Percentiles rank a stretch among this genome's conserved stretches.
These are phyloP conservation scores for Coemansia sp. DNA, from an alignment of 192 early-diverging fungal genomes.

Conservation along the genomic window DNA sequence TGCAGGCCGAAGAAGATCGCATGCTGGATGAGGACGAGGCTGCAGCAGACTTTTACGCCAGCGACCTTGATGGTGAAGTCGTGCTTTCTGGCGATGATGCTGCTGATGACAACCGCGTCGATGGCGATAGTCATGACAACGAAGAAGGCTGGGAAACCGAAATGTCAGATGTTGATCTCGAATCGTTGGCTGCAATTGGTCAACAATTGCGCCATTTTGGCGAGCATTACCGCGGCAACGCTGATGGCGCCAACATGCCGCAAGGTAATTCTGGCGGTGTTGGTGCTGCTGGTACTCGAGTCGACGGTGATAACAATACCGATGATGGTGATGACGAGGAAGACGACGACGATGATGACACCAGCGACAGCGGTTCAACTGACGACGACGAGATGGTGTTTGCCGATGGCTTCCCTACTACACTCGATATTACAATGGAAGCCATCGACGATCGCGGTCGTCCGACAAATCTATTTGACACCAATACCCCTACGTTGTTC, in stretches of 20 bases:
- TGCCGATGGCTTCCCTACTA: slow-evolving; percentile 20
- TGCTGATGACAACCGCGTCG: slow-evolving; percentile 42
- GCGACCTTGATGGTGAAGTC: slow-evolving; percentile 56
- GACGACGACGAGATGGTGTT: slow-evolving; percentile 37
- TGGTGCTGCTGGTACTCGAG: not conserved
- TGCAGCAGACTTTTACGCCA: slow-evolving; percentile 57
- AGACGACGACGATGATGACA: slow-evolving; percentile 11
- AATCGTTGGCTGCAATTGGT: slow-evolving; percentile 16
- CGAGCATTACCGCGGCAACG: slow-evolving; percentile 1
- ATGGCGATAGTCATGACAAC: slow-evolving; percentile 7
- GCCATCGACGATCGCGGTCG: slow-evolving; percentile 22
- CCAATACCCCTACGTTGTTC: slow-evolving; percentile 13
- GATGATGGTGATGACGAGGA: slow-evolving; percentile 7
- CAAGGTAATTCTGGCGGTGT: slow-evolving; percentile 3
- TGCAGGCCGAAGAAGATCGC: slow-evolving; percentile 53
- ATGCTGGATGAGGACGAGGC: slow-evolving; percentile 58
- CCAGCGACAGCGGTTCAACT: slow-evolving; percentile 7
- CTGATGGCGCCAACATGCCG: not conserved
- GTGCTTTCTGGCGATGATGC: slow-evolving; percentile 55
- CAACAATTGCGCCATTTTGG: slow-evolving; percentile 1
- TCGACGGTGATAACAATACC: not conserved
- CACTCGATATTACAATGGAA: slow-evolving; percentile 48
- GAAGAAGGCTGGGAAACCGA: slow-evolving; percentile 38
- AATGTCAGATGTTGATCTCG: slow-evolving; percentile 27
- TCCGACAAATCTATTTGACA: not conserved